Evolutionary conservation across 805 yeast genomes (phyloP), one percentile per base, ranked within the genome.

Genomic region (Wickerhamiella alocasiicola): DNA sequence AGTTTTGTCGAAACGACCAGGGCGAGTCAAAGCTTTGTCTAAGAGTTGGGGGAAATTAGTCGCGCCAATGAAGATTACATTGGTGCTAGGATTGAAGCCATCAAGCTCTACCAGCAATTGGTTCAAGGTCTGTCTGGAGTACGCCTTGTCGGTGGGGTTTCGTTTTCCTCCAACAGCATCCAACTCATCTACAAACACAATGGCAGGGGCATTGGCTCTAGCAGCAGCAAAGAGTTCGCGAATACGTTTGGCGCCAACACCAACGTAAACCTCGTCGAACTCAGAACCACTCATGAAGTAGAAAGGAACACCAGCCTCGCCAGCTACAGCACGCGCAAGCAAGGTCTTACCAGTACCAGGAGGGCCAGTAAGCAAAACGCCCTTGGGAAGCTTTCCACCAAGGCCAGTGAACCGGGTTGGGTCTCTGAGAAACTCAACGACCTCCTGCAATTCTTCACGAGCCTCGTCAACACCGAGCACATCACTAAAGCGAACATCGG

Each of bases 391-490:
- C 61, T 87, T 87, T 39, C 98, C 99, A 50, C 99, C 99, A 37
- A 91, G 70, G 1, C 94, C 94, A 38, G 96, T 93, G 64, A 85
- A 91, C 60, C 83, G 81, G 15, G 95, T 75, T 16, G 99, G 98
- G 59, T 91, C 97, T 56, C 85, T 85, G 55, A 91, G 71, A 55
- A 91, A 91, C 45, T 88, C 96, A n/a, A 91, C 99, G 53, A 93
- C 82, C 62, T 91, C 99, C 61, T 91, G 95, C 48, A 91, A 70
- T 64, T 91, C 98, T 6, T 93, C 83, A 55, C 96, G 77, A 3
- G 99, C 98, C 65, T 91, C 99, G 62, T 93, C 99, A 46, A 88
- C 94, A 43, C 99, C 99, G 55, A 87, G 79, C 26, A 93, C 97
- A 59, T 91, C 99, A 33, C 76, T 73, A 60, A 91, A 91, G 57